Base-by-base conservation (phyloP, 352 stramenopile genomes). In the Phytophthora boehmeriae region DNA sequence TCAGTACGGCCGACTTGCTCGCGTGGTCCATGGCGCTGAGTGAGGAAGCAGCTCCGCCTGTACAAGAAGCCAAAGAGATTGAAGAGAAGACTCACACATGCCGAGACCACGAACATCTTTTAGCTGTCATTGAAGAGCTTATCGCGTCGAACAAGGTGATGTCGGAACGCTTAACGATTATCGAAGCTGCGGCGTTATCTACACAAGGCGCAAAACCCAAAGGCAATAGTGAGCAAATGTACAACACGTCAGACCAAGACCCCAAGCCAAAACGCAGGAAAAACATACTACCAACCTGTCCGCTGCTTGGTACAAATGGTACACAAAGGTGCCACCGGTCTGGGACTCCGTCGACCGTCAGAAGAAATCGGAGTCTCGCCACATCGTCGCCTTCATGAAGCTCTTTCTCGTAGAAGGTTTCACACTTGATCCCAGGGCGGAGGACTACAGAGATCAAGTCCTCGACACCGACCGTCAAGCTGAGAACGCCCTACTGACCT, bases 281-380 rank as follows among this genome's bases (percentile, higher is more conserved):
- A n/a, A 58, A 10, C 17, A 34, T 23, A 36, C 34, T 19, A 61
- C 16, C 0, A 52, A 61, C 54, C 54, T 55, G 5, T 51, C 20
- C 5, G 30, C 46, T 0, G 16, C 36, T 6, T 72, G 63, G 57
- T 68, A 47, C 19, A 48, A 54, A 11, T 68, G 53, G 58, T 59
- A 59, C 47, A 62, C 53, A 0, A 11, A 8, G 1, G 36, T 56
- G 11, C 58, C 53, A 14, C 52, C 14, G 8, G 36, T 61, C 11
- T 68, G 47, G 48, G 22, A 53, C 3, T 54, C 38, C 1, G 11
- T 0, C 10, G 42, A 62, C 19, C 49, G 62, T 8, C 52, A 62
- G 14, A 72, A 72, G 58, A 68, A 65, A 23, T 65, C 53, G 0
- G 64, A 73, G 2, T 57, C 32, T 3, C 54, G 54, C 39, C 25